Percentiles rank a stretch among this genome's conserved stretches.
These are phyloP conservation scores for Bretschneidera sinensis DNA, from an alignment of 345 rosid genomes.

Conservation along the genomic window DNA sequence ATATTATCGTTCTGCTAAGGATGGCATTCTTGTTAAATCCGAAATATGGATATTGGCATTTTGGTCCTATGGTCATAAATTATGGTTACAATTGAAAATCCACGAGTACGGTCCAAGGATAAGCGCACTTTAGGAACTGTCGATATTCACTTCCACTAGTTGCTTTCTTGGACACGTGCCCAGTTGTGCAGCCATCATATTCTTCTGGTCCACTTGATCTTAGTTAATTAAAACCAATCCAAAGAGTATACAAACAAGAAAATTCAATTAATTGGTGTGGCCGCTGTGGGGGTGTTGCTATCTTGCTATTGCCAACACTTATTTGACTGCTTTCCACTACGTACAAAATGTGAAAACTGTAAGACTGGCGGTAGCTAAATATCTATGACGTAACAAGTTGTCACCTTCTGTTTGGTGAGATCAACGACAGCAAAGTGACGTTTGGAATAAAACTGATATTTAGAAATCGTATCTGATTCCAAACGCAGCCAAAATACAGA, in stretches of 20 bases:
- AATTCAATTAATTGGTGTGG: conserved; percentile 12
- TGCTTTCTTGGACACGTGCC: conserved; percentile 25
- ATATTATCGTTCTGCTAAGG: too few species aligned
- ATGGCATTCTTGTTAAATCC: conserved; percentile 6
- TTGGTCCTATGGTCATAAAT: not conserved
- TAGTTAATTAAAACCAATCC: not conserved
- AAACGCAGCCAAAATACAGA: too few species aligned
- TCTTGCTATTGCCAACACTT: conserved; percentile 5
- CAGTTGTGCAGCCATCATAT: conserved; percentile 20
- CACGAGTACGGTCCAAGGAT: conserved; percentile 1
- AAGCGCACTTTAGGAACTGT: conserved; percentile 14
- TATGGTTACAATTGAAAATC: conserved; percentile 3
- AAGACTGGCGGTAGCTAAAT: conserved; percentile 16
- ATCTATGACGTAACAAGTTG: not conserved
- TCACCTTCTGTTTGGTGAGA: not conserved
- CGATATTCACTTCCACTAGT: conserved; percentile 7
- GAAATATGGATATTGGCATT: not conserved
- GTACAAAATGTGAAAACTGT: too few species aligned
- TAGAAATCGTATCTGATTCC: too few species aligned
- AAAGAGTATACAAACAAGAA: not conserved
- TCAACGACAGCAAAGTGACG: too few species aligned
- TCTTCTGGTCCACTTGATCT: conserved; percentile 20
- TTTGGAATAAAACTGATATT: too few species aligned
- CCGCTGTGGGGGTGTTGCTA: too few species aligned
- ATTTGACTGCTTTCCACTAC: conserved; percentile 4